phyloP scores from a whole-genome alignment of 2,329 filamentous ascomycete genomes.

The Colletotrichum eremochloae region DNA sequence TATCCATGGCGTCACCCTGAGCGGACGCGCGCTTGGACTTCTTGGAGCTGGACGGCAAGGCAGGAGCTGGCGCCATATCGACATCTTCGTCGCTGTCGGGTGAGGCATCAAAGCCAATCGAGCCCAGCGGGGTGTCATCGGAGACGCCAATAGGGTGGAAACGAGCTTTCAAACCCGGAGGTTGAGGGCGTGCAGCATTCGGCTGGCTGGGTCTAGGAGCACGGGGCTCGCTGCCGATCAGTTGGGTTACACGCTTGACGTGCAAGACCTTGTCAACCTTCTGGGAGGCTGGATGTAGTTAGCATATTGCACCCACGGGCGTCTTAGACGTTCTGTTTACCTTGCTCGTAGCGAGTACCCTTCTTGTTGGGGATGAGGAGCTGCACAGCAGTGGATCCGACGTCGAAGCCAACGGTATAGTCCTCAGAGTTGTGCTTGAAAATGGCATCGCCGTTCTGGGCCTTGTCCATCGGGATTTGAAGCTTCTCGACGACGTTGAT shows the following conservation, averaged over 20 bases:
- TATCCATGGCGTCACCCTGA: slow-evolving; percentile 46
- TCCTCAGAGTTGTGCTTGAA: slow-evolving; percentile 74
- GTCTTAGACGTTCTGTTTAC: slow-evolving; percentile 56
- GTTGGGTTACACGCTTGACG: slow-evolving; percentile 72
- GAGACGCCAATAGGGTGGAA: slow-evolving; percentile 75
- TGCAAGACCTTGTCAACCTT: slow-evolving; percentile 72
- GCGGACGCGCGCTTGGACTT: slow-evolving; percentile 50
- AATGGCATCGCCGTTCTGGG: slow-evolving; percentile 65
- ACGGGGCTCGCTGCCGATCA: slow-evolving; percentile 58
- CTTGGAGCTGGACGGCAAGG: slow-evolving; percentile 47
- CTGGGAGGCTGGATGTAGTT: slow-evolving; percentile 48
- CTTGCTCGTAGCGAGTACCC: slow-evolving; percentile 65
- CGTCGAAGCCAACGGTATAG: slow-evolving; percentile 71
- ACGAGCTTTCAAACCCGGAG: slow-evolving; percentile 75
- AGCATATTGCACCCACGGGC: not conserved
- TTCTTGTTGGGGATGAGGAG: slow-evolving; percentile 71
- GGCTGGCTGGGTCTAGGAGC: slow-evolving; percentile 58
- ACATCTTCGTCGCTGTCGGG: slow-evolving; percentile 60
- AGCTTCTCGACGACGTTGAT: slow-evolving; percentile 76
- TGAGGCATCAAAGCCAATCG: slow-evolving; percentile 56
- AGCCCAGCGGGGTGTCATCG: slow-evolving; percentile 48
- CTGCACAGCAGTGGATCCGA: slow-evolving; percentile 66
- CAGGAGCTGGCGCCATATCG: slow-evolving; percentile 59
- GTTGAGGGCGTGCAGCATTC: slow-evolving; percentile 71
- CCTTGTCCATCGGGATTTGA: slow-evolving; percentile 70